Base-by-base conservation (phyloP, 805 yeast genomes). In the Ogataea pini region DNA sequence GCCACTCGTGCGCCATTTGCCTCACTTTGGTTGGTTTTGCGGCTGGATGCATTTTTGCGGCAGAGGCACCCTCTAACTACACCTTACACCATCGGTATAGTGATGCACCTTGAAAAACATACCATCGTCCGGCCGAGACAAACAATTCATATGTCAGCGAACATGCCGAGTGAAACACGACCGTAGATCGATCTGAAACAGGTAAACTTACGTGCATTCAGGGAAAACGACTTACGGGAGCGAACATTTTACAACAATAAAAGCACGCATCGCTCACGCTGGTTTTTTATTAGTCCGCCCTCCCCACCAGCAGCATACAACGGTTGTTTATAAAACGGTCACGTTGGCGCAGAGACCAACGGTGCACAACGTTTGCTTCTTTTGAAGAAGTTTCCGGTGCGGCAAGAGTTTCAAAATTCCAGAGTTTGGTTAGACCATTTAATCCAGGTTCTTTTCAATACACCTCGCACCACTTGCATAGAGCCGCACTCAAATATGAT, bases 201-300 rank as follows among this genome's bases (percentile, higher is more conserved):
- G 42, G 42, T 4, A 39, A 39, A 28, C 42, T 28, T 39, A 39
- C 42, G 16, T 39, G 42, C 42, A 29, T 39, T 24, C 13, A 16
- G 4, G 10, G 42, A 39, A 39, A 13, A 7, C 7, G 6, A 3
- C 32, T 18, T 9, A 39, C 16, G 25, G 18, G 33, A 39, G 32
- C 7, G 42, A 39, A 39, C 33, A 27, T n/a, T 16, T 25, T 39
- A 17, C 10, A 14, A 39, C 42, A 39, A 39, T 39, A 18, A 17
- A 8, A 8, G 24, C 14, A 17, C 42, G 42, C 42, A 39, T 39
- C 33, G 8, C 28, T 27, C 16, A 28, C 34, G 16, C 34, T 8
- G 20, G 9, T 4, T 3, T 39, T 25, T 10, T 39, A 25, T 22
- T 17, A 16, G 22, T 14, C 20, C 33, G 33, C 7, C 25, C 25